phyloP scores from a whole-genome alignment of 805 yeast species.

The Saccharomycopsis vini region DNA sequence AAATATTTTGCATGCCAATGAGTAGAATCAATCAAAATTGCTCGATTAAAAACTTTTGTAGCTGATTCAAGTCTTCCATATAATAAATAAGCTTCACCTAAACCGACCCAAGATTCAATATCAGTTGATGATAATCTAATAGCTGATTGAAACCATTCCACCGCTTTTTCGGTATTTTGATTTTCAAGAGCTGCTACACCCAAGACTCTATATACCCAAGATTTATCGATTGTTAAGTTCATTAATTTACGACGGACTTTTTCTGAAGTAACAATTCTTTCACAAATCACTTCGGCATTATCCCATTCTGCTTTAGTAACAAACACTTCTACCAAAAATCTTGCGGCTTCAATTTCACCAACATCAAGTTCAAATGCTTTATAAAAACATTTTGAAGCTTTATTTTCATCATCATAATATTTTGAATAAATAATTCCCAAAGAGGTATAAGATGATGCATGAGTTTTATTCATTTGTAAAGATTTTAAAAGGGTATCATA shows the following conservation, averaged over 20 bases:
- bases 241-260: slow-evolving; percentile 43
- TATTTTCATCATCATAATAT: slow-evolving; percentile 44
- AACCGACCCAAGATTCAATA: slow-evolving; percentile 79
- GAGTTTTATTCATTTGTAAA: slow-evolving; percentile 51
- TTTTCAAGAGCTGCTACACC: slow-evolving; percentile 70
- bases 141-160: slow-evolving; percentile 83
- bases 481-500: slow-evolving; percentile 52
- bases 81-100: slow-evolving; percentile 90
- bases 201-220: slow-evolving; percentile 87
- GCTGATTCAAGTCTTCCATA: slow-evolving; percentile 88
- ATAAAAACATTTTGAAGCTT: slow-evolving; percentile 81
- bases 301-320: slow-evolving; percentile 71
- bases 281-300: slow-evolving; percentile 65
- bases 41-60: slow-evolving; percentile 66
- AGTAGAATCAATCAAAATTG: slow-evolving; percentile 38
- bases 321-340: slow-evolving; percentile 60
- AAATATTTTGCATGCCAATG: slow-evolving; percentile 60
- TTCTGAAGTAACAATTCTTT: slow-evolving; percentile 56
- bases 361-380: slow-evolving; percentile 85
- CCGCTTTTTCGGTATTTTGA: slow-evolving; percentile 69
- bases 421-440: slow-evolving; percentile 67
- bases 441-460: slow-evolving; percentile 75
- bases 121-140: slow-evolving; percentile 56
- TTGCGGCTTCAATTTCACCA: slow-evolving; percentile 67
- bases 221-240: slow-evolving; percentile 27